Conservation (phyloP, 148 eudicot genomes). For the Amaranthus hypochondriacus region DNA sequence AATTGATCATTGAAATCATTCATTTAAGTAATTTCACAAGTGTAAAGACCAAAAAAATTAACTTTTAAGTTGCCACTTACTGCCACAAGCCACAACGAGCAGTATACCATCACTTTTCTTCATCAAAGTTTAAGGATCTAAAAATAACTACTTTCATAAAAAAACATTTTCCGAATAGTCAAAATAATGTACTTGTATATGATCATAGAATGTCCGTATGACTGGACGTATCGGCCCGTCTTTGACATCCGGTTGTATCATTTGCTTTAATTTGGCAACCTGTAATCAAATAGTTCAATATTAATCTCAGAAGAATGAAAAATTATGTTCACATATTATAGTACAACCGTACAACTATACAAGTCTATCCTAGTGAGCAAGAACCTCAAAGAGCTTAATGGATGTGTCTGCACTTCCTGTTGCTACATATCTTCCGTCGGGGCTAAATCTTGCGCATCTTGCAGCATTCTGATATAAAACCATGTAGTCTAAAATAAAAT, state of each 20-base stretch:
- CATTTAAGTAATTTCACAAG: neutral
- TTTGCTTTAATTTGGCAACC: conserved; percentile 76
- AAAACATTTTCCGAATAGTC: neutral
- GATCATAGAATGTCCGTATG: conserved; percentile 76
- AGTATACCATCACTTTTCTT: neutral
- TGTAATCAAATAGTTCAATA: conserved; percentile 22
- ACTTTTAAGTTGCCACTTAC: too few relatives aligned
- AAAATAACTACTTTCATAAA: neutral
- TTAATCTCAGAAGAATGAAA: neutral
- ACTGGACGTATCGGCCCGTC: conserved; percentile 81
- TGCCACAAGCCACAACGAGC: neutral
- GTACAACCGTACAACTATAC: neutral
- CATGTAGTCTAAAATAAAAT: conserved; percentile 15
- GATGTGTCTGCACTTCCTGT: conserved; percentile 91
- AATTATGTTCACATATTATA: neutral
- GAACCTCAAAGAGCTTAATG: conserved; percentile 84
- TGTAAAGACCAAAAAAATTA: neutral
- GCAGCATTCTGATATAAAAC: conserved; percentile 54
- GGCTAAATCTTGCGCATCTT: conserved; percentile 85
- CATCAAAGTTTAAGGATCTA: neutral
- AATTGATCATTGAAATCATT: neutral
- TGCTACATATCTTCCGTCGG: conserved; percentile 82
- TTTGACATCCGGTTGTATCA: conserved; percentile 66
- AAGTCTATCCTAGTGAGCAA: neutral
- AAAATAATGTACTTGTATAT: conserved; percentile 51